Evolutionary conservation across 768 basidiomycete species (phyloP).

Genomic region (Leccinum subgranulosum): DNA sequence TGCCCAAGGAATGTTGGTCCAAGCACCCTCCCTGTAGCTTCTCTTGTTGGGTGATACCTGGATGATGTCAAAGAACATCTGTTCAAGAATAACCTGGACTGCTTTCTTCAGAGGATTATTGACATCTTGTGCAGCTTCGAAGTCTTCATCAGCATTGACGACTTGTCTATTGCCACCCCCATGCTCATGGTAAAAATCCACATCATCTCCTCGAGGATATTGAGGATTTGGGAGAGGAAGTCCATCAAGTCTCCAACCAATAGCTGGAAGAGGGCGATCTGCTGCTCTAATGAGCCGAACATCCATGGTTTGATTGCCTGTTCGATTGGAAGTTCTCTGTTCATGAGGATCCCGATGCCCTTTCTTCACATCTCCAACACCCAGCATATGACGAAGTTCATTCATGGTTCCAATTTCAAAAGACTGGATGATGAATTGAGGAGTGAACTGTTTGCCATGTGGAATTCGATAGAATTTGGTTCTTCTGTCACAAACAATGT

Average conservation of each 20-base stretch:
- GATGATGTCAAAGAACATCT: constrained; percentile 1
- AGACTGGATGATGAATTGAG: background rate
- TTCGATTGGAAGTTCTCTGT: background rate
- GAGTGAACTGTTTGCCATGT: background rate
- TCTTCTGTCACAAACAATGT: background rate
- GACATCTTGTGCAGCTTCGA: background rate
- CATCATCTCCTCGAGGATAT: background rate
- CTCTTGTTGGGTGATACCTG: background rate
- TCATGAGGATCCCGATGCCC: background rate
- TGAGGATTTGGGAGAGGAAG: background rate
- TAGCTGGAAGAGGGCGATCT: background rate
- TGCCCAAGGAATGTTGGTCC: background rate
- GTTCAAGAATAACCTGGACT: background rate
- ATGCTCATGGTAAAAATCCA: background rate
- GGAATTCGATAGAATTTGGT: background rate
- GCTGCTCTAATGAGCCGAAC: background rate
- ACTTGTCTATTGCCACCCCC: background rate
- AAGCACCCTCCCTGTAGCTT: background rate
- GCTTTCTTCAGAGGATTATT: background rate
- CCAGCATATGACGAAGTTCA: background rate
- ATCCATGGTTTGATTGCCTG: background rate
- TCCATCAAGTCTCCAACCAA: background rate
- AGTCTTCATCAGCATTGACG: background rate
- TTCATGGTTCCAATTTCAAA: background rate
- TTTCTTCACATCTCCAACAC: background rate